A percentile compares a stretch with the other conserved stretches of the same genome.
These are phyloP conservation scores for Bipolaris sorokiniana DNA, from an alignment of 2,329 filamentous ascomycete species.

Conservation along the genomic window DNA sequence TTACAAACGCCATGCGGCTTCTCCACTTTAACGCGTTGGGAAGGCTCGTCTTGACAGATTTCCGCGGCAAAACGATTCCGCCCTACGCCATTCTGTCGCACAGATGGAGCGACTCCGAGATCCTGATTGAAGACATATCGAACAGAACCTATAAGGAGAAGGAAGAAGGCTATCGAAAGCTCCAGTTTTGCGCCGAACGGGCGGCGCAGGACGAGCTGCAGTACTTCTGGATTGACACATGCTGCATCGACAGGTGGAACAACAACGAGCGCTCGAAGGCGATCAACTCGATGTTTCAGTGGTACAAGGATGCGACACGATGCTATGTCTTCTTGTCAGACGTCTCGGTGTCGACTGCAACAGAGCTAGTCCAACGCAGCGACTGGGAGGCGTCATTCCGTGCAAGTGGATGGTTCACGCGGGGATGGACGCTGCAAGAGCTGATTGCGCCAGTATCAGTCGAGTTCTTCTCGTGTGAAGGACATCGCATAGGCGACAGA, in stretches of 20 bases:
- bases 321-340: neutral
- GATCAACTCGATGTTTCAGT: neutral
- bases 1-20: neutral
- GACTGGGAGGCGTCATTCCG: neutral
- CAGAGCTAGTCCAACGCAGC: neutral
- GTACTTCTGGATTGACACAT: slow-evolving; percentile 34
- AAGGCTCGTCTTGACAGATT: slow-evolving; percentile 21
- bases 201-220: slow-evolving; percentile 25
- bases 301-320: neutral
- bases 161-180: slow-evolving; percentile 23
- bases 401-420: neutral
- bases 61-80: slow-evolving; percentile 19
- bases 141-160: slow-evolving; percentile 16
- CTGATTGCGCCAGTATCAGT: slow-evolving; percentile 19
- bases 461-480: slow-evolving; percentile 22
- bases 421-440: neutral
- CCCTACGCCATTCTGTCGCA: slow-evolving; percentile 48
- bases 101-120: slow-evolving; percentile 40
- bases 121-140: slow-evolving; percentile 33
- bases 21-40: slow-evolving; percentile 6
- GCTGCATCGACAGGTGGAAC: slow-evolving; percentile 31
- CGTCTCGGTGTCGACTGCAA: neutral
- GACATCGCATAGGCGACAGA: slow-evolving; percentile 18
- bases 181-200: slow-evolving; percentile 29
- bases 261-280: too few species aligned